Conservation (phyloP, 2,329 filamentous ascomycete species). For the Huntiella abstrusa region DNA sequence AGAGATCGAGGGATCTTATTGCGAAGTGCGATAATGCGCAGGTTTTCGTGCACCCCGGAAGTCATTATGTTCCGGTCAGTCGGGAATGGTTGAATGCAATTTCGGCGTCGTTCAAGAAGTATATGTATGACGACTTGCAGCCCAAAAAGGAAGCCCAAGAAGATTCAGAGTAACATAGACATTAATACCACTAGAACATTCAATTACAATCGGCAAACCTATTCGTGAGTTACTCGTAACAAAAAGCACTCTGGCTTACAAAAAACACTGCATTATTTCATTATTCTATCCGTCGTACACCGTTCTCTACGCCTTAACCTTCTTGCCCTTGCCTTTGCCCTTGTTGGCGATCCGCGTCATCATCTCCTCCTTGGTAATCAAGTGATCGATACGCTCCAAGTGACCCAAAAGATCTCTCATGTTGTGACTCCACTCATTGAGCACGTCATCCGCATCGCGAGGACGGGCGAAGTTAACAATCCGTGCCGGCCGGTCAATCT, state of each 20-base stretch:
- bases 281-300: background rate
- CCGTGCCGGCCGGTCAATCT: conserved; percentile 84
- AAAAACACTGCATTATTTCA: too few relatives aligned
- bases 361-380: conserved; percentile 99
- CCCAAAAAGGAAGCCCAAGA: conserved; percentile 4
- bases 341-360: conserved; percentile 62
- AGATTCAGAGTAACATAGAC: background rate
- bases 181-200: conserved; percentile 9
- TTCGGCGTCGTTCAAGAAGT: conserved; percentile 45
- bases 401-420: conserved; percentile 84
- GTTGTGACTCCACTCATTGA: conserved; percentile 97
- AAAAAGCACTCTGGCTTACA: too few relatives aligned
- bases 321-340: conserved; percentile 21
- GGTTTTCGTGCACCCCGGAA: conserved; percentile 59
- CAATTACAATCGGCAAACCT: too few relatives aligned
- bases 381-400: conserved; percentile 81
- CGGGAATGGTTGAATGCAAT: conserved; percentile 65
- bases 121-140: conserved; percentile 15
- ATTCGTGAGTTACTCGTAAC: too few relatives aligned
- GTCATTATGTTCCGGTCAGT: conserved; percentile 72
- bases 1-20: conserved; percentile 45
- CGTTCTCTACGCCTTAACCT: conserved; percentile 16
- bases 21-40: conserved; percentile 39
- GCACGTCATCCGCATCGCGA: conserved; percentile 79
- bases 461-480: conserved; percentile 91